phyloP scores from a whole-genome alignment of 78 protist species.

The Bigelowiella natans region DNA sequence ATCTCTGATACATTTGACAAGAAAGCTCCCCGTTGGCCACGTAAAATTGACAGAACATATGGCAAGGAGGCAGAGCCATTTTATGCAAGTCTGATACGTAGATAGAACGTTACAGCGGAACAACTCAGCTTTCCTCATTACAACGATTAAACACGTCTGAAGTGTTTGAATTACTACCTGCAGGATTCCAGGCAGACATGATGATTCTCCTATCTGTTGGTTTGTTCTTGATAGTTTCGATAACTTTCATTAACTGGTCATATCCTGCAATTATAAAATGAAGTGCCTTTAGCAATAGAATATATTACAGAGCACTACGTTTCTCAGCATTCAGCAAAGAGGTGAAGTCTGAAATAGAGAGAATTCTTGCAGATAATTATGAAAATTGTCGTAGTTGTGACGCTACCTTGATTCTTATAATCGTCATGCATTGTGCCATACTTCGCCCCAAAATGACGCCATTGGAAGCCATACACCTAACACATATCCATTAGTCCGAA shows the following conservation, averaged over 20 bases:
- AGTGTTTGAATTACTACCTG: not conserved
- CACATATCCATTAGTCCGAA: not conserved
- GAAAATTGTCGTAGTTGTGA: not conserved
- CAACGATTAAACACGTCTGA: not conserved
- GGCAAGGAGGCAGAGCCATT: constrained; percentile 91
- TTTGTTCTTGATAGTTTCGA: constrained; percentile 43
- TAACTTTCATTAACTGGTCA: constrained; percentile 12
- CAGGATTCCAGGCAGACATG: constrained; percentile 81
- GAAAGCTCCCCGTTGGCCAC: constrained; percentile 53
- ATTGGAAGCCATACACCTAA: constrained; percentile 74
- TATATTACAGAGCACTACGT: no score
- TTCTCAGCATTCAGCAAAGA: no score
- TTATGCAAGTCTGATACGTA: constrained; percentile 22
- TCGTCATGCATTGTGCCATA: constrained; percentile 61
- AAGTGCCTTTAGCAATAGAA: not conserved
- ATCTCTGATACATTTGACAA: constrained; percentile 37
- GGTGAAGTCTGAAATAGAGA: no score
- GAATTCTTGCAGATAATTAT: no score
- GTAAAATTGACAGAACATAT: constrained; percentile 64
- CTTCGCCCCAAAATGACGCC: constrained; percentile 88
- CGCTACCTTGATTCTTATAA: constrained; percentile 52
- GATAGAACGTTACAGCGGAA: not conserved
- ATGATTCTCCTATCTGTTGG: constrained; percentile 68
- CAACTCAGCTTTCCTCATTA: not conserved
- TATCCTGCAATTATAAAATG: not conserved